Evolutionary conservation across 2,329 filamentous ascomycete species (phyloP), one percentile per base, ranked within the genome.

Genomic region (Colletotrichum endophyticum): DNA sequence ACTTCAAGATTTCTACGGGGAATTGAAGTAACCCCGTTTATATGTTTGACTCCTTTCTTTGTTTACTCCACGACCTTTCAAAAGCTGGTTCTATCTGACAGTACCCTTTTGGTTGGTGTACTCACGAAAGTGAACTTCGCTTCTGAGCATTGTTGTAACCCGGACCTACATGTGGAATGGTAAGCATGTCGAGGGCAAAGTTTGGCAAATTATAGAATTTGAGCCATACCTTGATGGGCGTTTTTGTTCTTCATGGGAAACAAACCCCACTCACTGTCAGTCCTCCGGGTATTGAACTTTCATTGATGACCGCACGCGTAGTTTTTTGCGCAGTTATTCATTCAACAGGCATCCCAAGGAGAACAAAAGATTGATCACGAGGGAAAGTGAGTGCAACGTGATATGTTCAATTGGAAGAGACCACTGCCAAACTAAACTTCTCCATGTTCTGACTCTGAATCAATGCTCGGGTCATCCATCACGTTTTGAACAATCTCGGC

Each of bases 261-360:
- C 1, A 44, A 44, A 6, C 6, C 36, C 0, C 4, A 34, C 5
- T 3, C 36, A 5, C 39, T n/a, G 16, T 0, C 2, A n/a, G 39
- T 44, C 19, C 39, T 44, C 19, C 39, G 5, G 3, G 39, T 6
- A 44, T n/a, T n/a, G 3, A 11, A 44, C 19, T n/a, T 3, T 44
- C 9, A 11, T n/a, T 8, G 8, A 6, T 3, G 8, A 19, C 8
- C 39, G 19, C 39, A 44, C 39, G 2, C 1, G 8, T 9, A 0
- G 19, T 39, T 19, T 4, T 19, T 19, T 39, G 36, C 4, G 16
- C 5, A 1, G 8, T 11, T 19, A 12, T 5, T 11, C 39, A 44
- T n/a, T n/a, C 0, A n/a, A n/a, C 0, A n/a, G 3, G 12, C 3
- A 4, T 44, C 0, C 3, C 8, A 44, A n/a, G 5, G 39, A 44